Percentiles rank a stretch among this genome's conserved stretches.
phyloP scores from a whole-genome alignment of 495 filamentous ascomycete genomes.

The Staphylotrichum longicolle region DNA sequence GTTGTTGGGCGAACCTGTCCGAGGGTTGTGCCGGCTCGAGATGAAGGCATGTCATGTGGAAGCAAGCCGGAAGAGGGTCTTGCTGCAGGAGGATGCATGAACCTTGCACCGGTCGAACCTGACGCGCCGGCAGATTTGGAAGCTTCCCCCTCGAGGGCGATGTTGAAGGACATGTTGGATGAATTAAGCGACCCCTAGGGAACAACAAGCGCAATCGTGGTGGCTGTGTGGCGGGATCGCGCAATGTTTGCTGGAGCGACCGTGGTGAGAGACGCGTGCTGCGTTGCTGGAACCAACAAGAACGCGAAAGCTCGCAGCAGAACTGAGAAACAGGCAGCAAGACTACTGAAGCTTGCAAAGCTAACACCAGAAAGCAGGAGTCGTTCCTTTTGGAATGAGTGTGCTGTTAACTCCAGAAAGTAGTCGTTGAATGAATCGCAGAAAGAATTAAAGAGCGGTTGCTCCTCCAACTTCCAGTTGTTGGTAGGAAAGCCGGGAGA shows the following conservation, averaged over 20 bases:
- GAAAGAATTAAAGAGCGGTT: not conserved
- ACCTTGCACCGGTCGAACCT: slow-evolving; percentile 1
- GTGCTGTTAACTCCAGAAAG: not conserved
- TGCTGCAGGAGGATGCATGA: not conserved
- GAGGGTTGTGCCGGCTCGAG: not conserved
- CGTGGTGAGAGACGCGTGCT: no score
- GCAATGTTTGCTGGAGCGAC: no score
- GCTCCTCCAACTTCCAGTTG: no score
- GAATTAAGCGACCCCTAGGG: not conserved
- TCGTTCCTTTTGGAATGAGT: not conserved
- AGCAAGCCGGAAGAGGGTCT: slow-evolving; percentile 1
- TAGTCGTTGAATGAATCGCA: no score
- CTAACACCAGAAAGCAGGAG: not conserved
- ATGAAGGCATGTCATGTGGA: not conserved
- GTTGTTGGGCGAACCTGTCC: slow-evolving; percentile 4
- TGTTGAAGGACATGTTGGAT: slow-evolving; percentile 9
- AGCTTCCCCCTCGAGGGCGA: not conserved
- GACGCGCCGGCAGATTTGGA: not conserved
- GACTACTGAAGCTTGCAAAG: no score
- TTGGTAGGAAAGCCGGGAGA: not conserved
- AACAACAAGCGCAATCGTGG: not conserved
- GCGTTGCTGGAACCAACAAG: no score
- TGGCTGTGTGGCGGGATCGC: not conserved
- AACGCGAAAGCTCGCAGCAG: no score
- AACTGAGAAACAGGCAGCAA: no score